Percentiles rank a stretch among this genome's conserved stretches.
Evolutionary conservation across 75 land plant genomes (phyloP).

Genomic region (Larix kaempferi): DNA sequence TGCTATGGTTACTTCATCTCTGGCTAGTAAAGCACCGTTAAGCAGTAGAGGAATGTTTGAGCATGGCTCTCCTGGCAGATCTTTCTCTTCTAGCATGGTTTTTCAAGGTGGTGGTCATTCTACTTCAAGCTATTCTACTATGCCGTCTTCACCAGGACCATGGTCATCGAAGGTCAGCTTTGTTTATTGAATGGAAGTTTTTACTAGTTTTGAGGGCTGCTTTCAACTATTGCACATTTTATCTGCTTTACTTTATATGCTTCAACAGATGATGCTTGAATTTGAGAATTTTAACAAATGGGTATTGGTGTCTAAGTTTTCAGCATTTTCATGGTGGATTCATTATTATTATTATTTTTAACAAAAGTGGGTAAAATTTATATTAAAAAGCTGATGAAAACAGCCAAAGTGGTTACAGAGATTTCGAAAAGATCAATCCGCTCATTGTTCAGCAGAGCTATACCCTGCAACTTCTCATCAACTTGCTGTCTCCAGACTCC

Average conservation of each 20-base stretch:
- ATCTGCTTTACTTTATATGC: background rate
- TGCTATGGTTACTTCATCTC: conserved; percentile 5
- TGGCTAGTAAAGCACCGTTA: background rate
- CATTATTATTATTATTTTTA: too few species aligned
- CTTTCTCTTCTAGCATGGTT: background rate
- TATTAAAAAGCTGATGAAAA: too few species aligned
- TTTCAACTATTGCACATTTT: background rate
- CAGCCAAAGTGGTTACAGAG: too few species aligned
- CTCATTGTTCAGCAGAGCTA: too few species aligned
- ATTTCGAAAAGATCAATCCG: too few species aligned
- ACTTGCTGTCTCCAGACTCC: too few species aligned
- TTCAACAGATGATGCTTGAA: background rate
- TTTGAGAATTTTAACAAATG: background rate
- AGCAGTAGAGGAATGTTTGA: conserved; percentile 8
- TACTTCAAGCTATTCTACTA: conserved; percentile 4
- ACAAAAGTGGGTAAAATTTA: too few species aligned
- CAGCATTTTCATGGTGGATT: background rate
- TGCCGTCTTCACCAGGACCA: conserved; percentile 1
- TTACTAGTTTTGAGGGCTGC: background rate
- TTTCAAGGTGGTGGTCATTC: conserved; percentile 1
- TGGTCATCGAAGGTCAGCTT: conserved; percentile 9
- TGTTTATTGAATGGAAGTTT: background rate
- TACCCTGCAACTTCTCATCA: too few species aligned
- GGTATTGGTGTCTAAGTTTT: background rate
- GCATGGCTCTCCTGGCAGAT: background rate